Percentiles rank a stretch among this genome's conserved stretches.
phyloP scores from a whole-genome alignment of 2,329 filamentous ascomycete genomes.

The Penicillium brevicompactum region DNA sequence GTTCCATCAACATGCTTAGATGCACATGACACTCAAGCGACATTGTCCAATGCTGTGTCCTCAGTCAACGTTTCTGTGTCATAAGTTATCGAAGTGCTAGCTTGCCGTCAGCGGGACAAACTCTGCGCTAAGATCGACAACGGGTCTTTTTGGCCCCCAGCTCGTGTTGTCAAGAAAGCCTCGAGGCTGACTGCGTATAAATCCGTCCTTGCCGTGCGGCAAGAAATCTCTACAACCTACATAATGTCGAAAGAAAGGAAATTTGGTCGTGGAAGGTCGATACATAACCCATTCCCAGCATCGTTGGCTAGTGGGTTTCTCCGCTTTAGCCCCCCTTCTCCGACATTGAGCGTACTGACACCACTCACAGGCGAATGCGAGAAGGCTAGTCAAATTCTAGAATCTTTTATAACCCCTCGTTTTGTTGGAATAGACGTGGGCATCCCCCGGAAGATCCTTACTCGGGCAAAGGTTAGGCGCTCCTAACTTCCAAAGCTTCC shows the following conservation, averaged over 20 bases:
- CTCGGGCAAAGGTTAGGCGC: neutral
- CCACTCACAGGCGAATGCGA: constrained; percentile 78
- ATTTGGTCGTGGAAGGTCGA: constrained; percentile 10
- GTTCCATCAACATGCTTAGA: too few species aligned
- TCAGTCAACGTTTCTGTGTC: too few species aligned
- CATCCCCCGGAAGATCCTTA: neutral
- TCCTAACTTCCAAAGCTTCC: neutral
- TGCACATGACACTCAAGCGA: too few species aligned
- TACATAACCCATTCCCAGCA: constrained; percentile 48
- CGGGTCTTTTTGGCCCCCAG: neutral
- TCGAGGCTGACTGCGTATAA: neutral
- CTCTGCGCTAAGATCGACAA: neutral
- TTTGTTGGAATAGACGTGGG: constrained; percentile 84
- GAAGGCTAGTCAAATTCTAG: constrained; percentile 91
- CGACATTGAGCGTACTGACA: constrained; percentile 24
- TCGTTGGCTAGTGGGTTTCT: constrained; percentile 46
- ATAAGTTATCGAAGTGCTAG: too few species aligned
- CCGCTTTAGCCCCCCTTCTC: neutral
- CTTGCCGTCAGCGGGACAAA: neutral
- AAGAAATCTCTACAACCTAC: too few species aligned
- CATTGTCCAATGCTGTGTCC: too few species aligned
- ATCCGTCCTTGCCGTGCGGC: too few species aligned
- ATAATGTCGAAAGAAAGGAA: neutral
- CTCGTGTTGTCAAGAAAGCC: neutral
- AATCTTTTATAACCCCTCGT: constrained; percentile 87